Conservation (phyloP, 345 rosid genomes). For the Capsella bursapastoris region DNA sequence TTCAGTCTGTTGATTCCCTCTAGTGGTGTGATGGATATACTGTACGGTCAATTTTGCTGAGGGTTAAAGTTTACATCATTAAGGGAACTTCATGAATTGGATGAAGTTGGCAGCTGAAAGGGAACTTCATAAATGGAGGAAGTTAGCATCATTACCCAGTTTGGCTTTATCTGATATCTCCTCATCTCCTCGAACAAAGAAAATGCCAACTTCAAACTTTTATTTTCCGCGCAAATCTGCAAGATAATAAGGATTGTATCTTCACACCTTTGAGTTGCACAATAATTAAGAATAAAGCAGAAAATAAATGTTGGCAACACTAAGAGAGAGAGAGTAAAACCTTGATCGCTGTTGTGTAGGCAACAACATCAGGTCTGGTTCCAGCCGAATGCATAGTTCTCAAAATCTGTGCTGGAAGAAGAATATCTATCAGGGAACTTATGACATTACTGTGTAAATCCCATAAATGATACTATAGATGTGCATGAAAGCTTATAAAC, state of each 20-base stretch:
- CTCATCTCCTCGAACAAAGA: conserved; percentile 86
- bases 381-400: conserved; percentile 71
- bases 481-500: conserved; percentile 19
- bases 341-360: conserved; percentile 93
- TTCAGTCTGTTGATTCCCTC: conserved; percentile 13
- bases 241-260: conserved; percentile 31
- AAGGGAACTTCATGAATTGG: conserved; percentile 5
- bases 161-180: conserved; percentile 71
- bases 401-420: conserved; percentile 72
- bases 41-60: conserved; percentile 2
- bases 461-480: neutral
- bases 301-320: conserved; percentile 3
- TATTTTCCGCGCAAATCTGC: conserved; percentile 74
- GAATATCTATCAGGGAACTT: conserved; percentile 42
- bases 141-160: conserved; percentile 49
- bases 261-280: conserved; percentile 35
- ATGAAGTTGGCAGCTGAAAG: conserved; percentile 5
- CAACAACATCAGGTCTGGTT: conserved; percentile 83
- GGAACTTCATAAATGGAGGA: conserved; percentile 13
- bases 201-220: conserved; percentile 70
- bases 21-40: conserved; percentile 16
- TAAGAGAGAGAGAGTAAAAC: conserved; percentile 47
- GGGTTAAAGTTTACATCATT: neutral
- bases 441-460: neutral
- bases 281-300: conserved; percentile 10